Percentiles rank a stretch among this genome's conserved stretches.
Evolutionary conservation across 352 stramenopile genomes (phyloP).

Genomic region (Phytophthora litchii): DNA sequence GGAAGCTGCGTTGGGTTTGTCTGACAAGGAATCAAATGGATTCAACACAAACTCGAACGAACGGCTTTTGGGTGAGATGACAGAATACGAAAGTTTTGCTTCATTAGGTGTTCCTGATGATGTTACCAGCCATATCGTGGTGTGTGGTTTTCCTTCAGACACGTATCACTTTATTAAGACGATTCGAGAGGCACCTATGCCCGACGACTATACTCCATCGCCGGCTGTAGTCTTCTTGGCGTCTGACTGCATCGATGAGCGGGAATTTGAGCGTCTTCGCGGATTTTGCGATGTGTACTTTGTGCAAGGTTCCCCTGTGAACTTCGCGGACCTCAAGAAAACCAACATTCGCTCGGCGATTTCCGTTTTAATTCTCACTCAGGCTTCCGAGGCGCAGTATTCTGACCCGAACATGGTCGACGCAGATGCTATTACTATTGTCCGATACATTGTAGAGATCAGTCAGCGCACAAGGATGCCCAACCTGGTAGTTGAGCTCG

Average conservation of each 20-base stretch:
- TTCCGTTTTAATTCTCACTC: constrained; percentile 71
- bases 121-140: constrained; percentile 65
- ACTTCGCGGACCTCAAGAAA: constrained; percentile 73
- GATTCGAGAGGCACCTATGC: constrained; percentile 58
- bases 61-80: constrained; percentile 21
- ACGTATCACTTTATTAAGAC: constrained; percentile 76
- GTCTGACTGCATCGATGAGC: constrained; percentile 50
- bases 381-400: constrained; percentile 53
- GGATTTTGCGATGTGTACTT: constrained; percentile 71
- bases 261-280: constrained; percentile 58
- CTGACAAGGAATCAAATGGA: constrained; percentile 5
- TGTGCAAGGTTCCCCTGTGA: constrained; percentile 72
- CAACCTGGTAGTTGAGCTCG: constrained; percentile 77
- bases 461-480: constrained; percentile 66
- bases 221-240: constrained; percentile 67
- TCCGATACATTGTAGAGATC: constrained; percentile 85
- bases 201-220: constrained; percentile 43
- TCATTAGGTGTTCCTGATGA: constrained; percentile 41
- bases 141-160: constrained; percentile 70
- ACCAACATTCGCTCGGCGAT: constrained; percentile 63
- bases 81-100: constrained; percentile 67
- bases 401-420: constrained; percentile 85
- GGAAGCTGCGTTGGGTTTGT: constrained; percentile 29
- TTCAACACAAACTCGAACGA: constrained; percentile 8
- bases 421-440: constrained; percentile 79